These are phyloP conservation scores for Jacaranda copaia DNA, from an alignment of 257 asterid genomes.

Conservation along the genomic window DNA sequence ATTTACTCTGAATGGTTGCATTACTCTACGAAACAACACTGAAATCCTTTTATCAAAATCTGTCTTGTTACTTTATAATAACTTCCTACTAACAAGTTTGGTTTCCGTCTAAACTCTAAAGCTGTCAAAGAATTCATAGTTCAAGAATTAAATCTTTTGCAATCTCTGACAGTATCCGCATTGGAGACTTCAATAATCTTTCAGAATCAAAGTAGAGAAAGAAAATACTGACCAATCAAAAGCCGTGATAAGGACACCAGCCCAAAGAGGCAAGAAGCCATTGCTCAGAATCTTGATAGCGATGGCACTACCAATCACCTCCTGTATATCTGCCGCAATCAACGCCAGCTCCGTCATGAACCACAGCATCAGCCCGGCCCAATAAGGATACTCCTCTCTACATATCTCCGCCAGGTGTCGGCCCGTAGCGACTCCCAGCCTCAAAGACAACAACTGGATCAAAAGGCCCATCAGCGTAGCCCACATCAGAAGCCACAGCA, in stretches of 20 bases:
- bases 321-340: conserved; percentile 80
- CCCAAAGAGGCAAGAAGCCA: conserved; percentile 76
- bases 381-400: conserved; percentile 69
- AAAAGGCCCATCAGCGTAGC: conserved; percentile 73
- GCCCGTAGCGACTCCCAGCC: conserved; percentile 78
- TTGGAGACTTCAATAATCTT: neutral
- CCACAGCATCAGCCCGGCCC: conserved; percentile 74
- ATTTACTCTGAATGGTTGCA: neutral
- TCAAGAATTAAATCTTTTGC: neutral
- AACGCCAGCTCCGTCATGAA: conserved; percentile 78
- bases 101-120: neutral
- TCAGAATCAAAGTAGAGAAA: neutral
- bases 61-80: neutral
- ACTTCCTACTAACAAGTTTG: neutral
- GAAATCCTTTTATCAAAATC: neutral
- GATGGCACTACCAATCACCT: conserved; percentile 83
- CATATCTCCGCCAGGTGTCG: conserved; percentile 78
- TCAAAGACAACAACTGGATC: conserved; percentile 63
- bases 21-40: neutral
- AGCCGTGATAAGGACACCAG: conserved; percentile 78
- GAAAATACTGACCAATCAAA: conserved; percentile 60
- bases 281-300: conserved; percentile 67
- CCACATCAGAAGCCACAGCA: conserved; percentile 74
- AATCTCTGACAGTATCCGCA: too few relatives aligned
- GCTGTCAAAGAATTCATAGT: neutral